Percentiles rank a stretch among this genome's conserved stretches.
Evolutionary conservation across 2,329 filamentous ascomycete species (phyloP).

Genomic region (Fusarium buharicum): DNA sequence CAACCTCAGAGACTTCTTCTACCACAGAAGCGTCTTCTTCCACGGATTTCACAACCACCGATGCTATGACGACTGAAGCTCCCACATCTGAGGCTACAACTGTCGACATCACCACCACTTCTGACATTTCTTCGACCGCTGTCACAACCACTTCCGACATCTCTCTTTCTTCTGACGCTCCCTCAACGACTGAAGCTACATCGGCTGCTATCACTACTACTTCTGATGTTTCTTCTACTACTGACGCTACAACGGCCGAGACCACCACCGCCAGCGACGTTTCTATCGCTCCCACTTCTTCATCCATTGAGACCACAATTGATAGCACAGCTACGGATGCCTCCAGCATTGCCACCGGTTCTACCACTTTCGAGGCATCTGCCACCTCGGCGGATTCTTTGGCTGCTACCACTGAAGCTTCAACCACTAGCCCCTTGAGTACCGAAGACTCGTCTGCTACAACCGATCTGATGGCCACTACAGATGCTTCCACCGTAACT

Average conservation of each 20-base stretch:
- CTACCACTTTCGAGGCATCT: constrained; percentile 2
- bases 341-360: constrained; percentile 13
- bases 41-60: constrained; percentile 8
- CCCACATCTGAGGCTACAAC: constrained; percentile 1
- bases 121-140: constrained; percentile 14
- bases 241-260: constrained; percentile 34
- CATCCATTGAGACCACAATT: constrained; percentile 25
- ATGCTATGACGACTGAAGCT: constrained; percentile 1
- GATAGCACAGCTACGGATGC: constrained; percentile 33
- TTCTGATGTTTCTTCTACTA: not conserved
- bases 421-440: not conserved
- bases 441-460: not conserved
- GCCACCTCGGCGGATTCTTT: constrained; percentile 8
- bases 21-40: constrained; percentile 9
- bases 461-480: not conserved
- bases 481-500: not conserved
- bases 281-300: not conserved
- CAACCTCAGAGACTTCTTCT: constrained; percentile 22
- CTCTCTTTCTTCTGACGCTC: constrained; percentile 1
- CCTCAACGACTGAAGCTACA: constrained; percentile 8
- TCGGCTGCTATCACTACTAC: constrained; percentile 1
- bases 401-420: not conserved
- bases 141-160: constrained; percentile 9
- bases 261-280: constrained; percentile 16
- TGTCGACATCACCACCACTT: constrained; percentile 5